Conservation (phyloP, 2,329 filamentous ascomycete genomes). For the Biscogniauxia marginata region DNA sequence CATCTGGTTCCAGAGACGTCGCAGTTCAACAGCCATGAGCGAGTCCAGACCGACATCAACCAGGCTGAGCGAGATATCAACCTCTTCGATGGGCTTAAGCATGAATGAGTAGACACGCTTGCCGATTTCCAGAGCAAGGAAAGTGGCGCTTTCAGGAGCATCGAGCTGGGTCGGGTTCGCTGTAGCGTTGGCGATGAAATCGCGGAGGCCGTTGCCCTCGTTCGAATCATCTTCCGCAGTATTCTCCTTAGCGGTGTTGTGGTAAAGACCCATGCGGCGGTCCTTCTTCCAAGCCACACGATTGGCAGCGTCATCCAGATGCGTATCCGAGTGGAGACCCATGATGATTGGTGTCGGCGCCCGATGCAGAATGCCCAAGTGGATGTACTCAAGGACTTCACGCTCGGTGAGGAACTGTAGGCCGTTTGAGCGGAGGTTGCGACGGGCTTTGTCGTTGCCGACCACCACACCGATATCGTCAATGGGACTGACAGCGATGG, state of each 20-base stretch:
- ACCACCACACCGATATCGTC: constrained; percentile 38
- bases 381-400: not conserved
- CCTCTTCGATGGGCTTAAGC: constrained; percentile 7
- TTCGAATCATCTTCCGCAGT: not conserved
- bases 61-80: constrained; percentile 1
- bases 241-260: constrained; percentile 4
- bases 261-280: constrained; percentile 20
- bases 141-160: constrained; percentile 4
- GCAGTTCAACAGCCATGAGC: constrained; percentile 31
- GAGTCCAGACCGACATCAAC: constrained; percentile 12
- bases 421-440: not conserved
- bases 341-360: not conserved
- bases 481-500: too few relatives aligned
- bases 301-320: not conserved
- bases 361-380: not conserved
- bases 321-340: not conserved
- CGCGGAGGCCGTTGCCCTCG: constrained; percentile 4
- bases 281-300: constrained; percentile 10
- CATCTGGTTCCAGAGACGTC: constrained; percentile 37
- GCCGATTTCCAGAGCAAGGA: constrained; percentile 6
- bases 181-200: constrained; percentile 8
- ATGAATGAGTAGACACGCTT: constrained; percentile 6
- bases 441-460: constrained; percentile 30
- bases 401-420: not conserved
- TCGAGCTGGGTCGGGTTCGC: constrained; percentile 4